phyloP scores from a whole-genome alignment of 257 asterid species.

The Fraxinus quadrangulata region DNA sequence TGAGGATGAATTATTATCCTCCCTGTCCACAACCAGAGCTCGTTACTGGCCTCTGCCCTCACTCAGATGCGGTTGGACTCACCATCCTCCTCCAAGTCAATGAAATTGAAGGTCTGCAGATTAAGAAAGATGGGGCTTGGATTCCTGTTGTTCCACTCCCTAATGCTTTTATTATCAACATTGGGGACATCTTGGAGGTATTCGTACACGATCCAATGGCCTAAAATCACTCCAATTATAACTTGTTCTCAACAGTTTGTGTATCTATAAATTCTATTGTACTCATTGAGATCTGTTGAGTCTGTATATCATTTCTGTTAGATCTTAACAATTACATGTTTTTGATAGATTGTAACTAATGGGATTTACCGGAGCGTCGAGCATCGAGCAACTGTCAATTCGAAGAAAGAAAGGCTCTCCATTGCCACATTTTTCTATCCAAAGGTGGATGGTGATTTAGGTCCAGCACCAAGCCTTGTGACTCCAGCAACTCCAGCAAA shows the following conservation, averaged over 20 bases:
- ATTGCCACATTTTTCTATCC: conserved; percentile 44
- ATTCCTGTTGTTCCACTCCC: conserved; percentile 46
- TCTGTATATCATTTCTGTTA: neutral
- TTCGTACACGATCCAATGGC: neutral
- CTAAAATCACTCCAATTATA: neutral
- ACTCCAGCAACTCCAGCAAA: conserved; percentile 40
- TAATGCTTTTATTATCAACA: conserved; percentile 46
- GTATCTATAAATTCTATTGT: neutral
- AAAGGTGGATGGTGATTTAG: conserved; percentile 23
- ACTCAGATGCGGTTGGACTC: conserved; percentile 47
- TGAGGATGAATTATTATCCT: conserved; percentile 65
- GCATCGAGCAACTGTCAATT: conserved; percentile 50
- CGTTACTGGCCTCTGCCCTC: conserved; percentile 52
- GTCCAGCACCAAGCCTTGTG: conserved; percentile 49
- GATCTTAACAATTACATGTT: neutral
- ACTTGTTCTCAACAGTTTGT: too few relatives aligned
- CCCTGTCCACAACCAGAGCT: conserved; percentile 61
- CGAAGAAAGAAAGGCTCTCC: conserved; percentile 44
- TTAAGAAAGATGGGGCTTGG: conserved; percentile 52
- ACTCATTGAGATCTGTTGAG: neutral
- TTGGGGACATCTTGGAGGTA: conserved; percentile 57
- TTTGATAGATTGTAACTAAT: conserved; percentile 43
- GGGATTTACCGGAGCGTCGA: conserved; percentile 54
- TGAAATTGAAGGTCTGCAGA: conserved; percentile 50
- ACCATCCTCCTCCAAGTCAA: conserved; percentile 50